phyloP scores from a whole-genome alignment of 352 stramenopile species.

The Phytophthora sp. region DNA sequence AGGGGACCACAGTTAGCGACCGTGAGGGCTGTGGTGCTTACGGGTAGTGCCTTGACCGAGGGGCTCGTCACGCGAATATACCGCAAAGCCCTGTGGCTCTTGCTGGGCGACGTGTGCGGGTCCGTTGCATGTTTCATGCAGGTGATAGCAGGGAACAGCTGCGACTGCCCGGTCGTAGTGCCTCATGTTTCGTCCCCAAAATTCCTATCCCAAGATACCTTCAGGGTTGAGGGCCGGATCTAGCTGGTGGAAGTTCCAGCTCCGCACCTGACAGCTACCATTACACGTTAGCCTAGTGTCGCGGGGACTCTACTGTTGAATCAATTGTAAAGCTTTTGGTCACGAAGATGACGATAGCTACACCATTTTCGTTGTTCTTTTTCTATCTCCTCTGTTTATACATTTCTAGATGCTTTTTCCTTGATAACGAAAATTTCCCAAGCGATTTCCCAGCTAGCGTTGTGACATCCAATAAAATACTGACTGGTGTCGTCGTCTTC shows the following conservation, averaged over 20 bases:
- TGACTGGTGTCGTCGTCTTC: too few species aligned
- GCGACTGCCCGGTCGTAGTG: not conserved
- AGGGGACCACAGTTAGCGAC: not conserved
- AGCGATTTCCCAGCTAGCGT: too few species aligned
- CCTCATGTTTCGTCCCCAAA: not conserved
- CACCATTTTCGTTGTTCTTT: too few species aligned
- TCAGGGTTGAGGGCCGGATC: not conserved
- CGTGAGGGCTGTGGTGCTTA: not conserved
- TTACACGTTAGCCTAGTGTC: too few species aligned
- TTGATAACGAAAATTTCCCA: too few species aligned
- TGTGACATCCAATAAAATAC: too few species aligned
- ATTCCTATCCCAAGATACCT: not conserved
- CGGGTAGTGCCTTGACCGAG: not conserved
- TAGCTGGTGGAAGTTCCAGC: not conserved
- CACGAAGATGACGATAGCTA: too few species aligned
- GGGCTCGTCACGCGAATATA: not conserved
- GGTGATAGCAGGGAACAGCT: not conserved
- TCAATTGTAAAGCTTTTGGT: too few species aligned
- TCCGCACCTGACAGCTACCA: not conserved
- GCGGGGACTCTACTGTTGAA: too few species aligned
- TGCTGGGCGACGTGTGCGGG: not conserved
- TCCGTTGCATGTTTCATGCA: not conserved
- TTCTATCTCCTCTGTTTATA: too few species aligned
- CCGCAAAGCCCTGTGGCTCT: not conserved
- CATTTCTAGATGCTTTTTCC: too few species aligned